These are phyloP conservation scores for Heterobasidion parviporum DNA, from an alignment of 1,284 basidiomycete genomes.

Conservation along the genomic window DNA sequence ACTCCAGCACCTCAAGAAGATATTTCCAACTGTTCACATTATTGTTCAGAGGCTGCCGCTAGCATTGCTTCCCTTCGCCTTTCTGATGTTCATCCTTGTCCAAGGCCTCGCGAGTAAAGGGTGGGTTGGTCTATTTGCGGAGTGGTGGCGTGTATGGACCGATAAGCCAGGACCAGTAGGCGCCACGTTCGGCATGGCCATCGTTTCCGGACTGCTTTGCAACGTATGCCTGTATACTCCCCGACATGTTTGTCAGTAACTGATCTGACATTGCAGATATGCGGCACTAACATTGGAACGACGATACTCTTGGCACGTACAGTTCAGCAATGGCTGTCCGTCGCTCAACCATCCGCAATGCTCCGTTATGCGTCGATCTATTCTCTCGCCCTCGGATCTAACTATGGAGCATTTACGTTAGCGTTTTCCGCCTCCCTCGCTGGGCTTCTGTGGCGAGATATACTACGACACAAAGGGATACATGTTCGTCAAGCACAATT, in stretches of 20 bases:
- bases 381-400: constrained; percentile 75
- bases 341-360: constrained; percentile 19
- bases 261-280: constrained; percentile 31
- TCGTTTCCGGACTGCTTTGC: constrained; percentile 65
- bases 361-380: constrained; percentile 32
- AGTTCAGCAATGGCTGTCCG: constrained; percentile 31
- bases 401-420: constrained; percentile 89
- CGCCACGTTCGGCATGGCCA: constrained; percentile 38
- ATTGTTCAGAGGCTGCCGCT: constrained; percentile 72
- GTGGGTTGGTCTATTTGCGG: constrained; percentile 86
- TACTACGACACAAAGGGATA: constrained; percentile 76
- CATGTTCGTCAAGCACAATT: constrained; percentile 62
- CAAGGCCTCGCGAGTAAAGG: constrained; percentile 78
- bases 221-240: constrained; percentile 44
- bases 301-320: constrained; percentile 82
- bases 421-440: constrained; percentile 89
- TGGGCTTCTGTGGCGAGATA: constrained; percentile 81
- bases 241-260: background rate
- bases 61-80: constrained; percentile 84
- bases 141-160: constrained; percentile 57
- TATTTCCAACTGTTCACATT: constrained; percentile 72
- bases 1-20: constrained; percentile 11
- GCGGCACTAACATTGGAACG: constrained; percentile 93
- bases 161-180: constrained; percentile 29
- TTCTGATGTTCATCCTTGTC: constrained; percentile 93